Percentiles rank a stretch among this genome's conserved stretches.
phyloP scores from a whole-genome alignment of 768 basidiomycete species.

The Termitomyces sp. region DNA sequence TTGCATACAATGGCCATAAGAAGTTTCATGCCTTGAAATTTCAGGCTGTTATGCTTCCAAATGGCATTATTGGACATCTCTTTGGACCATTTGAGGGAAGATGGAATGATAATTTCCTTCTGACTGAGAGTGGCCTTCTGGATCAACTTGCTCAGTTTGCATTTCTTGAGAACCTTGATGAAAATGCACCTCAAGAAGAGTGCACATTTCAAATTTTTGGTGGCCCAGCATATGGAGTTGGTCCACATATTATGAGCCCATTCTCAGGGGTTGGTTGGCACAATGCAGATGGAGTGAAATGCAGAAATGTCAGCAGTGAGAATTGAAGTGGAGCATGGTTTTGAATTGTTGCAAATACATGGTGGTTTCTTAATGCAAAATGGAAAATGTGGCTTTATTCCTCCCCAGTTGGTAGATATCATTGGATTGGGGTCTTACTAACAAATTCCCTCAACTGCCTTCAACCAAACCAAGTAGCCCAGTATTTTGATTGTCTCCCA shows the following conservation, averaged over 20 bases:
- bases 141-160: not conserved
- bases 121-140: not conserved
- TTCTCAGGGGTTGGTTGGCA: not conserved
- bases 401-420: not conserved
- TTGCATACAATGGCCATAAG: not conserved
- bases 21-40: not conserved
- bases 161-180: not conserved
- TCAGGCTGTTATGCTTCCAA: not conserved
- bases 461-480: not conserved
- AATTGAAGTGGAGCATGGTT: not conserved
- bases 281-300: not conserved
- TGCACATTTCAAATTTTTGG: not conserved
- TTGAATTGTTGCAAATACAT: not conserved
- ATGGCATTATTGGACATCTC: not conserved
- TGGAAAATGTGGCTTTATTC: not conserved
- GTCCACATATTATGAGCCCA: not conserved
- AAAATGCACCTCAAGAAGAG: not conserved
- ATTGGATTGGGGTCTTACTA: not conserved
- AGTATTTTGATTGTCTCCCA: not conserved
- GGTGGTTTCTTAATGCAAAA: not conserved
- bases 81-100: not conserved
- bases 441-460: not conserved
- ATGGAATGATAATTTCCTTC: not conserved
- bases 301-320: not conserved
- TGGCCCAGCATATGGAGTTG: not conserved